These are phyloP conservation scores for Eragrostis curvula DNA, from an alignment of 176 grass and related monocot genomes.

Conservation along the genomic window DNA sequence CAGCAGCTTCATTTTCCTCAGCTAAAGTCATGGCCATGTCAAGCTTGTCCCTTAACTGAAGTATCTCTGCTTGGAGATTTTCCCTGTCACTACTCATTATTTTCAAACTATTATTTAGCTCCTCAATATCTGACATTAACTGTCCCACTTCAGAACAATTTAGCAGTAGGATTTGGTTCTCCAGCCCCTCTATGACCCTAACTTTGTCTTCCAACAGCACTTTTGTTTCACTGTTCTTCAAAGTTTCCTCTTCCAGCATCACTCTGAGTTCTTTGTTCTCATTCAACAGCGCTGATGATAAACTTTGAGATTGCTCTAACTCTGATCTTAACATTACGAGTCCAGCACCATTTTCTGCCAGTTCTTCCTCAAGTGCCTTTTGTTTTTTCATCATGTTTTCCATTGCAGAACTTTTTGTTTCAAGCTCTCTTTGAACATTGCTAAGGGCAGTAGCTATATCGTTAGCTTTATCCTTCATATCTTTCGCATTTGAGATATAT, in stretches of 20 bases:
- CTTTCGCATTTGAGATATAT: constrained; percentile 57
- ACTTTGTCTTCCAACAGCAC: constrained; percentile 63
- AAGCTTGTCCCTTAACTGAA: constrained; percentile 61
- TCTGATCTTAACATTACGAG: constrained; percentile 62
- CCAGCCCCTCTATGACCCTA: constrained; percentile 70
- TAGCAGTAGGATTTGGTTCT: constrained; percentile 68
- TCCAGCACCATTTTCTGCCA: constrained; percentile 50
- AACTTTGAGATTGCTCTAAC: constrained; percentile 59
- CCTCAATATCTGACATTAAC: constrained; percentile 45
- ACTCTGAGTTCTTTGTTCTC: constrained; percentile 69
- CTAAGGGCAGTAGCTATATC: constrained; percentile 50
- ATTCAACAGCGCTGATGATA: constrained; percentile 52
- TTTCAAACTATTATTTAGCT: constrained; percentile 55
- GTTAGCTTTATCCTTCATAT: constrained; percentile 69
- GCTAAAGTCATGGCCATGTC: constrained; percentile 83
- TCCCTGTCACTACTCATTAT: constrained; percentile 50
- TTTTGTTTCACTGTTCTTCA: constrained; percentile 54
- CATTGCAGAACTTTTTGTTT: constrained; percentile 52
- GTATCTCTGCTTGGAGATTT: constrained; percentile 56
- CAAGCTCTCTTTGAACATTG: constrained; percentile 64
- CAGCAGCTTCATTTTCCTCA: constrained; percentile 89
- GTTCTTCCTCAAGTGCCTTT: constrained; percentile 58
- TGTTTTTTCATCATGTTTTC: constrained; percentile 61
- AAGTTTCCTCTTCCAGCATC: constrained; percentile 64
- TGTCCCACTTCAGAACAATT: constrained; percentile 57